Conservation (phyloP, 2,329 filamentous ascomycete species). For the Amesomyces nigricolor region DNA sequence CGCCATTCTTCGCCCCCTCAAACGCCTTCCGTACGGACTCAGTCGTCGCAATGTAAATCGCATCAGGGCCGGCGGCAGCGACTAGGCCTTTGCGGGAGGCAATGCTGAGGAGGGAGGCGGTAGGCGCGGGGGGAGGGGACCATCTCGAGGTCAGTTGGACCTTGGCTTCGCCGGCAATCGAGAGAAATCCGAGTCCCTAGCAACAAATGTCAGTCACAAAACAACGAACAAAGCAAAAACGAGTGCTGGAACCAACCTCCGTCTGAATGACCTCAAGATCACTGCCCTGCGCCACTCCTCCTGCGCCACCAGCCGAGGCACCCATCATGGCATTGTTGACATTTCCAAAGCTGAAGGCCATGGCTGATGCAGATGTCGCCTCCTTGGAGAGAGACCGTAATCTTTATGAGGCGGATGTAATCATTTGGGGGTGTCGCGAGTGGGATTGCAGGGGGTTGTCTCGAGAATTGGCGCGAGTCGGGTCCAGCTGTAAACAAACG, state of each 20-base stretch:
- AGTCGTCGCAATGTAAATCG: conserved; percentile 69
- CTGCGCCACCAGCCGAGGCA: conserved; percentile 35
- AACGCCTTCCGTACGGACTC: conserved; percentile 74
- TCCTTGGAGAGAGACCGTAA: conserved; percentile 30
- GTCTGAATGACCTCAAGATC: conserved; percentile 75
- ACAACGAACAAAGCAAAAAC: background rate
- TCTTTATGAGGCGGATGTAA: conserved; percentile 27
- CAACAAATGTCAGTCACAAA: conserved; percentile 21
- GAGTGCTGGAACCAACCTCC: conserved; percentile 51
- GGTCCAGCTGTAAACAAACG: background rate
- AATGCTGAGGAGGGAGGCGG: conserved; percentile 77
- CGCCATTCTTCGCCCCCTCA: conserved; percentile 50
- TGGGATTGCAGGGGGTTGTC: conserved; percentile 1
- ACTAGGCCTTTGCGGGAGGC: conserved; percentile 75
- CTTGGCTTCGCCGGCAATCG: conserved; percentile 74
- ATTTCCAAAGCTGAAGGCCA: conserved; percentile 61
- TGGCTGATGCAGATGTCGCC: conserved; percentile 39
- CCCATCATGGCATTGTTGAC: conserved; percentile 37
- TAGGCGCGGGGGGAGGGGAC: conserved; percentile 68
- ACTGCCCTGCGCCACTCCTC: conserved; percentile 45
- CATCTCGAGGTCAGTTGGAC: conserved; percentile 75
- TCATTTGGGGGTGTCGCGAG: conserved; percentile 23
- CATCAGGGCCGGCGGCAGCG: conserved; percentile 80
- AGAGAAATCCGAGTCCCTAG: conserved; percentile 72
- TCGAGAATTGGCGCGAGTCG: background rate